A percentile compares a stretch with the other conserved stretches of the same genome.
These are phyloP conservation scores for Sclerospora graminicola DNA, from an alignment of 352 stramenopile genomes.

Conservation along the genomic window DNA sequence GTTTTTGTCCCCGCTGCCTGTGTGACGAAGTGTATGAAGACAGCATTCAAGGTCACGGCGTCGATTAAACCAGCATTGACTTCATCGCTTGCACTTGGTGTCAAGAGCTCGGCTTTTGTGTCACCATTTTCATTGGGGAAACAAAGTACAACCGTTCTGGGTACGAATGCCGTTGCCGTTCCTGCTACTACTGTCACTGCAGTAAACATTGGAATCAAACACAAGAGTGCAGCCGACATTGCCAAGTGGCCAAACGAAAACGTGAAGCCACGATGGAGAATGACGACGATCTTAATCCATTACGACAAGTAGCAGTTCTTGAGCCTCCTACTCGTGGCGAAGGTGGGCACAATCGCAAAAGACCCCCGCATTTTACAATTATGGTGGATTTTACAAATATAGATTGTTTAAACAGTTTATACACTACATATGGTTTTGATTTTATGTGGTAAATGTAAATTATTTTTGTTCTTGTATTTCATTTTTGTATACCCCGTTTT, in stretches of 20 bases:
- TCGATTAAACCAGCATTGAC: constrained; percentile 14
- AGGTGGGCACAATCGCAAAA: too few relatives aligned
- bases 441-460: too few relatives aligned
- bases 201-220: constrained; percentile 32
- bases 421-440: too few relatives aligned
- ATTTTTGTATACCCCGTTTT: too few relatives aligned
- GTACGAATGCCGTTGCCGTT: constrained; percentile 1
- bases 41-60: constrained; percentile 10
- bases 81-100: constrained; percentile 46
- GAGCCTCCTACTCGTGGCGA: too few relatives aligned
- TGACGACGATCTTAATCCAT: neutral
- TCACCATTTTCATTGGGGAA: constrained; percentile 4
- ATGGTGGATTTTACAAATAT: too few relatives aligned
- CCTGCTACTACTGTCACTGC: constrained; percentile 6
- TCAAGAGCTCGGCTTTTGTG: constrained; percentile 32
- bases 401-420: too few relatives aligned
- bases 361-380: too few relatives aligned
- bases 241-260: constrained; percentile 71
- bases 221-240: constrained; percentile 70
- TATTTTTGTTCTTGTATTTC: too few relatives aligned
- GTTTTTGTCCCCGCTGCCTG: constrained; percentile 36
- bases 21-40: constrained; percentile 27
- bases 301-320: too few relatives aligned
- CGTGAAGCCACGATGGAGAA: constrained; percentile 11
- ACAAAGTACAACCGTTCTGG: neutral